phyloP scores from a whole-genome alignment of 2,329 filamentous ascomycete genomes.

The Botryotinia globosa region DNA sequence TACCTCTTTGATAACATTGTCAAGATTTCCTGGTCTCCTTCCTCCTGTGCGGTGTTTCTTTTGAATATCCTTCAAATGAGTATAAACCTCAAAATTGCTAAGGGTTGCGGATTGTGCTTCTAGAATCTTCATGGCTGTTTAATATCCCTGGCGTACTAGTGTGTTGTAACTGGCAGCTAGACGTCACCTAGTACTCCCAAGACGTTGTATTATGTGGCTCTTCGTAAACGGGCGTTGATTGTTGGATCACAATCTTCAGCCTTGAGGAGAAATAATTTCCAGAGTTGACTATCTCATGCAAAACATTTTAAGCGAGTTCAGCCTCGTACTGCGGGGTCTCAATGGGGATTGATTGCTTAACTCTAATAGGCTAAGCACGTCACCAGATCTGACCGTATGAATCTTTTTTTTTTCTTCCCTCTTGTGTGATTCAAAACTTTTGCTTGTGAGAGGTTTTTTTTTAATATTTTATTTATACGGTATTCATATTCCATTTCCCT shows the following conservation, averaged over 20 bases:
- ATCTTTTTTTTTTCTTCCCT: slow-evolving; percentile 8
- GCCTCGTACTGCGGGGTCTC: slow-evolving; percentile 17
- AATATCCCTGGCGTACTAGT: neutral
- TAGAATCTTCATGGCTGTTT: slow-evolving; percentile 58
- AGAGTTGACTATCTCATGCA: slow-evolving; percentile 18
- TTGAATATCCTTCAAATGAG: slow-evolving; percentile 58
- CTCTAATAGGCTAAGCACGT: slow-evolving; percentile 16
- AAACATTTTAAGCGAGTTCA: slow-evolving; percentile 14
- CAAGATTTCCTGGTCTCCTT: slow-evolving; percentile 24
- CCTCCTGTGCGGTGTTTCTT: slow-evolving; percentile 23
- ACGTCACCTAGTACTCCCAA: neutral
- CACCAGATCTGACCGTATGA: slow-evolving; percentile 9
- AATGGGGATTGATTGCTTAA: slow-evolving; percentile 7
- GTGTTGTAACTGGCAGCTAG: neutral
- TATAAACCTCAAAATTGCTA: slow-evolving; percentile 71
- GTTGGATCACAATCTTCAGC: slow-evolving; percentile 17
- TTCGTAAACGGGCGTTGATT: neutral
- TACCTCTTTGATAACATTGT: slow-evolving; percentile 63
- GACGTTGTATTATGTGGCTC: slow-evolving; percentile 5
- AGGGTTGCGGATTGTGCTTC: slow-evolving; percentile 68
- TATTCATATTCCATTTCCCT: neutral
- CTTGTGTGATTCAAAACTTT: neutral
- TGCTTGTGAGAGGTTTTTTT: slow-evolving; percentile 8
- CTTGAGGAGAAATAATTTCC: slow-evolving; percentile 18
- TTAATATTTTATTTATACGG: neutral